These are phyloP conservation scores for Phaffia australis DNA, from an alignment of 768 basidiomycete species.

Conservation along the genomic window DNA sequence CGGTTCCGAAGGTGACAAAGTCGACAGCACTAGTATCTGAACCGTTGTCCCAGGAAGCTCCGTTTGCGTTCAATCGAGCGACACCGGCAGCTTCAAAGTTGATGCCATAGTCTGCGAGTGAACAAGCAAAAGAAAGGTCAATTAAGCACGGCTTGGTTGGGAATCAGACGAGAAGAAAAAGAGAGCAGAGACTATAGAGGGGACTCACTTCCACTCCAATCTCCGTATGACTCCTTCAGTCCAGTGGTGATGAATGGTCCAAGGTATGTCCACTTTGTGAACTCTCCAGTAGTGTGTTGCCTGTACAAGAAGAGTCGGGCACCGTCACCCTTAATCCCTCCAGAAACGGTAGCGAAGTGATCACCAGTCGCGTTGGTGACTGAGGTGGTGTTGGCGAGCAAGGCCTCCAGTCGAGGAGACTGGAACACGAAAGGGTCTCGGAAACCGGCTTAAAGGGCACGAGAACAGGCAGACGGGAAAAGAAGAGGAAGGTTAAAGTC, in stretches of 20 bases:
- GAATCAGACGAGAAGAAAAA: no score
- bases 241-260: slow-evolving; percentile 15
- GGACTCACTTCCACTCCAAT: slow-evolving; percentile 31
- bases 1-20: slow-evolving; percentile 28
- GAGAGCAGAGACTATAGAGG: no score
- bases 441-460: no score
- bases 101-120: slow-evolving; percentile 26
- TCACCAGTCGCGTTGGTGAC: slow-evolving; percentile 20
- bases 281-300: slow-evolving; percentile 24
- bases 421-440: slow-evolving; percentile 30
- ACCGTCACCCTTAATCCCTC: slow-evolving; percentile 26
- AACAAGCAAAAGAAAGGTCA: no score
- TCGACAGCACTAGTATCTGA: slow-evolving; percentile 24
- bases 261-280: slow-evolving; percentile 27
- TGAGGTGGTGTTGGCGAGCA: slow-evolving; percentile 3
- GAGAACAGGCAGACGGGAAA: no score
- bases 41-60: slow-evolving; percentile 26
- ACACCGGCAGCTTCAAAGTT: slow-evolving; percentile 29
- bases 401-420: slow-evolving; percentile 24
- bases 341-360: slow-evolving; percentile 28
- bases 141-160: no score
- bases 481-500: no score
- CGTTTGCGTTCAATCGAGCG: slow-evolving; percentile 27
- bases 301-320: slow-evolving; percentile 29
- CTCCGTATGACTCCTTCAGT: slow-evolving; percentile 17